These are phyloP conservation scores for Talaromyces pinophilus DNA, from an alignment of 2,329 filamentous ascomycete species.

Conservation along the genomic window DNA sequence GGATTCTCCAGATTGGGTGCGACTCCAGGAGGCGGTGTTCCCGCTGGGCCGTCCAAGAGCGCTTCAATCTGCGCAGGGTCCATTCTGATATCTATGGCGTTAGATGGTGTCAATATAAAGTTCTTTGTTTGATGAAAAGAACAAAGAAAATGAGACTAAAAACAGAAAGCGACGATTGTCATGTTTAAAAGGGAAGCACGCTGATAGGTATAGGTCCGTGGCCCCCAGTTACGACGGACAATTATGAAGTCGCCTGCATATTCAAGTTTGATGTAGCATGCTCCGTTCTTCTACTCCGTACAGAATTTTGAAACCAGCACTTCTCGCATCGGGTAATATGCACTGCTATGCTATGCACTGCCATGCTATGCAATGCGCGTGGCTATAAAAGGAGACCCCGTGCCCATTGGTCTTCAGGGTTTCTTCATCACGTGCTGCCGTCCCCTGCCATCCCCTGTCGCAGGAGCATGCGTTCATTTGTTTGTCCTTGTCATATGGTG, in stretches of 20 bases:
- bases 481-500: background rate
- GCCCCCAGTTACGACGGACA: background rate
- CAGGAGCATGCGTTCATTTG: no score
- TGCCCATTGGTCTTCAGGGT: background rate
- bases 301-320: no score
- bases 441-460: no score
- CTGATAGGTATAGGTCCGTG: background rate
- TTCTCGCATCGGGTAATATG: no score
- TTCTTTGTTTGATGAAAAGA: background rate
- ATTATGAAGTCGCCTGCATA: no score
- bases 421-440: background rate
- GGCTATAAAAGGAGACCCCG: background rate
- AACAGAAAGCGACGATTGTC: background rate
- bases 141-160: background rate
- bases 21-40: background rate
- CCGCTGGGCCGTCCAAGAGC: background rate
- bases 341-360: background rate
- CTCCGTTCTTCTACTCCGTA: no score
- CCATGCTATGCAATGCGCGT: background rate
- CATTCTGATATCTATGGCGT: background rate
- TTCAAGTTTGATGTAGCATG: no score
- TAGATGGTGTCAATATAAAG: background rate
- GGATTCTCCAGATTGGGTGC: background rate
- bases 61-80: background rate
- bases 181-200: background rate